Percentiles rank a stretch among this genome's conserved stretches.
These are phyloP conservation scores for Penicillium daleae DNA, from an alignment of 495 filamentous ascomycete genomes.

Conservation along the genomic window DNA sequence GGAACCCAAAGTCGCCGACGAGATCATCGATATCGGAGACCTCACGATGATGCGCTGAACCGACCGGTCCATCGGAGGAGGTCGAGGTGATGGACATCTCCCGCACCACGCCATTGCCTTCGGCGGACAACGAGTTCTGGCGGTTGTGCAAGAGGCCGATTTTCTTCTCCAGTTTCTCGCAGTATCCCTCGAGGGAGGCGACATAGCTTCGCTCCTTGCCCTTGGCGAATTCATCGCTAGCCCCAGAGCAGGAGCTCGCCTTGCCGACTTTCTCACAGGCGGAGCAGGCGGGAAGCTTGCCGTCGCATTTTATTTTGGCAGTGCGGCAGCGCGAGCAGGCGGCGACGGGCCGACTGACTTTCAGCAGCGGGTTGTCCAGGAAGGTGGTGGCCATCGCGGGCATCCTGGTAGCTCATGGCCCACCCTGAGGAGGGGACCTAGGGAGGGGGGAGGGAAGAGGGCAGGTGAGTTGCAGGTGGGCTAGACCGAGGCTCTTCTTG, in stretches of 20 bases:
- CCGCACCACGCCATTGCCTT: conserved; percentile 60
- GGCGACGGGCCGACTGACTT: conserved; percentile 88
- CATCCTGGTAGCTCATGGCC: conserved; percentile 25
- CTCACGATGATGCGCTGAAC: conserved; percentile 53
- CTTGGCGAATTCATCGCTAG: conserved; percentile 90
- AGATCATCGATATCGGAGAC: conserved; percentile 78
- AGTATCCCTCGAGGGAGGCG: conserved; percentile 82
- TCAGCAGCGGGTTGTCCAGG: conserved; percentile 76
- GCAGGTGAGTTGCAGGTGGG: background rate
- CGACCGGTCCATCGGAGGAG: conserved; percentile 44
- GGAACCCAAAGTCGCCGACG: conserved; percentile 79
- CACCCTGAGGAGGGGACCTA: background rate
- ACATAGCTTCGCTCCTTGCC: conserved; percentile 97
- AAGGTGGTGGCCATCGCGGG: conserved; percentile 40
- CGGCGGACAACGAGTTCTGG: conserved; percentile 61
- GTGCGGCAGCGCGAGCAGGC: conserved; percentile 90
- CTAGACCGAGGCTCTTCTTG: background rate
- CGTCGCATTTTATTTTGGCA: conserved; percentile 95
- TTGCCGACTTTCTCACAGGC: conserved; percentile 87
- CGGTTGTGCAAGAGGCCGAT: conserved; percentile 60
- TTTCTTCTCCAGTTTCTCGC: conserved; percentile 81
- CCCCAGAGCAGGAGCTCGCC: conserved; percentile 82
- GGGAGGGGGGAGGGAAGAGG: background rate
- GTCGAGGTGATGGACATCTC: conserved; percentile 54
- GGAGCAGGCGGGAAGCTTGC: conserved; percentile 89